Conservation (phyloP, 2,329 filamentous ascomycete genomes). For the Periconia macrospinosa region DNA sequence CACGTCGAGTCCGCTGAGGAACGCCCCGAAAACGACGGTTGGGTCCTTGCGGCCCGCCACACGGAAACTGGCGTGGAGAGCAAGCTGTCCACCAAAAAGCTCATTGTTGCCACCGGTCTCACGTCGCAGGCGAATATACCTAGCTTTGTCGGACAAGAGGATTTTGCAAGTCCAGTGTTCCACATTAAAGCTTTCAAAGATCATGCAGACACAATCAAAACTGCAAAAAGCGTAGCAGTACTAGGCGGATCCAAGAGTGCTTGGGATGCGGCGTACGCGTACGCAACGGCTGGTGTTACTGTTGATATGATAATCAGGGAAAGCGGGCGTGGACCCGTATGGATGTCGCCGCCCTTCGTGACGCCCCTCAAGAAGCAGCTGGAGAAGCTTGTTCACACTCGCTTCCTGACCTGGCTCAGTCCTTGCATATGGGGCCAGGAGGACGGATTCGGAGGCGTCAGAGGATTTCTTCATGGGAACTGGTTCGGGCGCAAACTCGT, state of each 20-base stretch:
- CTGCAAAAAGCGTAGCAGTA: conserved; percentile 48
- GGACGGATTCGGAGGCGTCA: conserved; percentile 61
- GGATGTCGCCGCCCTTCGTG: conserved; percentile 62
- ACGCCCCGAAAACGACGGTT: conserved; percentile 21
- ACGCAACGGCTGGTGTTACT: conserved; percentile 53
- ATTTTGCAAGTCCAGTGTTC: conserved; percentile 58
- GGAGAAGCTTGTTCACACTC: conserved; percentile 66
- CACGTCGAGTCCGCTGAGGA: conserved; percentile 54
- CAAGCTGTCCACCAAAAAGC: conserved; percentile 43
- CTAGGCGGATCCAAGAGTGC: conserved; percentile 66
- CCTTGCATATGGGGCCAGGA: conserved; percentile 71
- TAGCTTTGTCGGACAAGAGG: conserved; percentile 51
- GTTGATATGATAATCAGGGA: conserved; percentile 62
- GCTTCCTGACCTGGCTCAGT: conserved; percentile 72
- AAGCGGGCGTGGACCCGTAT: conserved; percentile 60
- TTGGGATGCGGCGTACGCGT: conserved; percentile 64
- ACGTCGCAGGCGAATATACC: conserved; percentile 63
- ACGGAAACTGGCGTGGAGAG: not conserved
- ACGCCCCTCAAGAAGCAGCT: conserved; percentile 68
- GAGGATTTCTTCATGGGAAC: conserved; percentile 60
- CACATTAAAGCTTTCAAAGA: conserved; percentile 59
- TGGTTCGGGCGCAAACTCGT: conserved; percentile 59
- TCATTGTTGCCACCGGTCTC: conserved; percentile 66
- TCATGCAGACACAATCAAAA: conserved; percentile 39
- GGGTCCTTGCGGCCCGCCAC: conserved; percentile 15